Base-by-base conservation (phyloP, 2,329 filamentous ascomycete genomes). In the Calonectria pteridis region DNA sequence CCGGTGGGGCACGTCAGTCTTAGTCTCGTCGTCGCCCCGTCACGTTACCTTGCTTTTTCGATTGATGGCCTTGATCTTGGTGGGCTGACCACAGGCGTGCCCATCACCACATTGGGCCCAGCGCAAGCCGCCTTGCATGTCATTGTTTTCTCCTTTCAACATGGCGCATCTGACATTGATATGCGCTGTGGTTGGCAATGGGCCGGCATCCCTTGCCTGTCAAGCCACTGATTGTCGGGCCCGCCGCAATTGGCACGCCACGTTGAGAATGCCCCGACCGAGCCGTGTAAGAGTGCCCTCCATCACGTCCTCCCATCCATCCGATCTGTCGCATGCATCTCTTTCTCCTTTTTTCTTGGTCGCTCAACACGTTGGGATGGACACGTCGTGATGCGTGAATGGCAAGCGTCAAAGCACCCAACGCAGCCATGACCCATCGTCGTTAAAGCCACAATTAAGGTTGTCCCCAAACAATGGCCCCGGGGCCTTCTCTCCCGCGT, bases 71-170 rank as follows among this genome's bases (percentile, higher is more conserved):
- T 46, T 23, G 43, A 23, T 55, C 51, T 55, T 55, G 51, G 51
- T 28, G 29, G 28, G 50, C 28, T 53, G 28, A 33, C 51, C 16
- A 31, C 20, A 11, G 16, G 16, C 29, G 51, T 20, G 18, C 51
- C 51, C 1, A 35, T 26, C n/a, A 23, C 35, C 55, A 37, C 20
- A 62, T 40, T 37, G 35, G 55, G 9, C 35, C 55, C 35, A 11
- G 55, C 26, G 33, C 35, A 35, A 35, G 55, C 55, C 53, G 18
- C 29, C 55, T 35, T 62, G 55, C 55, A 62, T 62, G 55, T 37
- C 55, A 37, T 62, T 62, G 35, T 62, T 62, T 62, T 62, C 55
- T 62, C 55, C 40, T 62, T 62, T 62, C 55, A 62, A 62, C 55
- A 16, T 40, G n/a, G 55, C 55, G 55, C 55, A 62, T 62, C 55